These are phyloP conservation scores for Clathrospora elynae DNA, from an alignment of 2,329 filamentous ascomycete species.

Conservation along the genomic window DNA sequence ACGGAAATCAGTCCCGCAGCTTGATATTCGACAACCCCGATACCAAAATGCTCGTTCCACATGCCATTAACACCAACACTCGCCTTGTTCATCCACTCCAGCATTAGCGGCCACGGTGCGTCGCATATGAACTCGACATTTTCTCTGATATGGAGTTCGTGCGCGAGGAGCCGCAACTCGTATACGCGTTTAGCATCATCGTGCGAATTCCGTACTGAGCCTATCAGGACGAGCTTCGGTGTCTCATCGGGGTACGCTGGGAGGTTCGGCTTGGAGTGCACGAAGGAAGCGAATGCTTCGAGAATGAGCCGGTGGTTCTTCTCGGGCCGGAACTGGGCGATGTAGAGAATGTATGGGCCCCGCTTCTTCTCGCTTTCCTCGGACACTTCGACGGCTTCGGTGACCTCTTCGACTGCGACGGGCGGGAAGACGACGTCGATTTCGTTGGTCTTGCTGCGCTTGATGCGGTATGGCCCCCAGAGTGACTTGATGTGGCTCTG, in stretches of 20 bases:
- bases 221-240: constrained; percentile 80
- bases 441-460: constrained; percentile 55
- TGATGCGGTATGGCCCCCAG: constrained; percentile 65
- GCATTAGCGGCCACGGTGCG: constrained; percentile 84
- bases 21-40: constrained; percentile 97
- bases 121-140: constrained; percentile 87
- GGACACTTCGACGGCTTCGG: constrained; percentile 73
- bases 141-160: constrained; percentile 80
- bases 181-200: constrained; percentile 83
- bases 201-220: constrained; percentile 84
- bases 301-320: constrained; percentile 93
- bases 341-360: constrained; percentile 80
- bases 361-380: constrained; percentile 70
- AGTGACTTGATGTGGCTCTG: constrained; percentile 74
- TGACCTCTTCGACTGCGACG: constrained; percentile 84
- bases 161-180: constrained; percentile 80
- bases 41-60: constrained; percentile 99
- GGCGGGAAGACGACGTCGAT: constrained; percentile 88
- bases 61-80: constrained; percentile 94
- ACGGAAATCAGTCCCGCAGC: constrained; percentile 91
- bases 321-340: constrained; percentile 95
- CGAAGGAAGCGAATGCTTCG: constrained; percentile 78
- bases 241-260: constrained; percentile 52
- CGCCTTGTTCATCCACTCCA: constrained; percentile 75
- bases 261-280: constrained; percentile 47